Evolutionary conservation across 768 basidiomycete species (phyloP).

Genomic region (Butyriboletus loyo): DNA sequence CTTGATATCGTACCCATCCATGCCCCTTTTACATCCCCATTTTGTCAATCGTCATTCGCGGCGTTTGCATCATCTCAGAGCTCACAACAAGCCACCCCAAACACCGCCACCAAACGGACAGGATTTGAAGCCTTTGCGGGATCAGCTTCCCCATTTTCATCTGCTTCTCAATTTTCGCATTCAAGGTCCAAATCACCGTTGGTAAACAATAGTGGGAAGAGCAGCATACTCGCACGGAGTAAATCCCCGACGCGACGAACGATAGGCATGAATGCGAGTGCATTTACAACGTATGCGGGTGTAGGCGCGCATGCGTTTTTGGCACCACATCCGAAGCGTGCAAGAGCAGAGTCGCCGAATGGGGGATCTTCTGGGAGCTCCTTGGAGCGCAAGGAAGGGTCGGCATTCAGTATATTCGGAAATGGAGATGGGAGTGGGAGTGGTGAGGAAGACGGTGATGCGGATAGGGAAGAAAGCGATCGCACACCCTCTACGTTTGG

Average conservation of each 20-base stretch:
- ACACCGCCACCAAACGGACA: conserved; percentile 46
- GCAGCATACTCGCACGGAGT: conserved; percentile 34
- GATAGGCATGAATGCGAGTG: conserved; percentile 40
- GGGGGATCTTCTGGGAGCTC: conserved; percentile 43
- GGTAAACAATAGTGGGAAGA: conserved; percentile 25
- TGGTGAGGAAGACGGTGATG: conserved; percentile 45
- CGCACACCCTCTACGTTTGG: conserved; percentile 49
- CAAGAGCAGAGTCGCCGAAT: conserved; percentile 49
- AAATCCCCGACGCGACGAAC: conserved; percentile 56
- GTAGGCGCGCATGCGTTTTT: conserved; percentile 42
- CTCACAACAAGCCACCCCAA: conserved; percentile 20
- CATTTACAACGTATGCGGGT: conserved; percentile 61
- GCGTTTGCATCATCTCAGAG: conserved; percentile 17
- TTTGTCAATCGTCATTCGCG: conserved; percentile 22
- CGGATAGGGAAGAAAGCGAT: conserved; percentile 29
- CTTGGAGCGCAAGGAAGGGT: conserved; percentile 36
- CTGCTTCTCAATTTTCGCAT: conserved; percentile 32
- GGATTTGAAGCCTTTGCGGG: conserved; percentile 59
- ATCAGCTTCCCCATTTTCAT: conserved; percentile 48
- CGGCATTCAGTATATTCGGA: conserved; percentile 29
- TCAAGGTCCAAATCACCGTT: conserved; percentile 52
- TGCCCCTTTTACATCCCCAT: conserved; percentile 21
- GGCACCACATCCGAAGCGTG: conserved; percentile 50
- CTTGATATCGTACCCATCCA: conserved; percentile 21
- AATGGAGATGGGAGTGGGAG: conserved; percentile 37